Evolutionary conservation across 1,284 basidiomycete species (phyloP), one percentile per base, ranked within the genome.

Genomic region (Tranzscheliella williamsii): DNA sequence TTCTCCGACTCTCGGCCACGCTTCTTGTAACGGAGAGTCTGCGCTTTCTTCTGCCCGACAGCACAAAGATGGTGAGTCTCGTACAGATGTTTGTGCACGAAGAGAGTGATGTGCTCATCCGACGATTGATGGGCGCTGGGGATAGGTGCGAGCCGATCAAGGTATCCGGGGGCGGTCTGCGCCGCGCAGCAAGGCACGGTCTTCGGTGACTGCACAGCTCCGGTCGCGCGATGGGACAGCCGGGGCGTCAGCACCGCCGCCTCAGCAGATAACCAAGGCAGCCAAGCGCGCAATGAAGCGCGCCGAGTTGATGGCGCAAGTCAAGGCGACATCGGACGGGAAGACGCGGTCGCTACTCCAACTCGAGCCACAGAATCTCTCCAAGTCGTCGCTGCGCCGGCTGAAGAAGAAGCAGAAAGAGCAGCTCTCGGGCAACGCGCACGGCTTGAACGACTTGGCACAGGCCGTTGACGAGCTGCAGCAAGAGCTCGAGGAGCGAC

Each of bases 401-500:
- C 51, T 54, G 20, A 75, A 75, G 54, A 47, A 67, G 29, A 65
- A 54, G 24, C 45, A 52, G 42, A 60, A 64, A 21, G 67, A 75
- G 29, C 64, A 74, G 42, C 42, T 75, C 1, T 72, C 61, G 1
- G 69, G 65, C 16, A 71, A 73, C 57, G 31, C 38, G 2, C 42
- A 62, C 7, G 73, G 73, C 8, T 35, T 73, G 54, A 60, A 65
- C 26, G 71, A 70, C 15, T 30, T 75, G 6, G 42, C 39, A 8
- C 67, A 50, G 5, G 70, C 51, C 2, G 42, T 72, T 44, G 46
- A 57, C 5, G 57, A 62, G 23, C 40, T 67, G 2, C 23, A 50
- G 18, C 41, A 56, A 2, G 51, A 49, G 0, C 21, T 54, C 11
- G 48, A 46, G 20, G 47, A 53, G 2, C 56, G 51, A 11, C 30